These are phyloP conservation scores for Cryptococcus neoformans DNA, from an alignment of 1,284 basidiomycete genomes.

Conservation along the genomic window DNA sequence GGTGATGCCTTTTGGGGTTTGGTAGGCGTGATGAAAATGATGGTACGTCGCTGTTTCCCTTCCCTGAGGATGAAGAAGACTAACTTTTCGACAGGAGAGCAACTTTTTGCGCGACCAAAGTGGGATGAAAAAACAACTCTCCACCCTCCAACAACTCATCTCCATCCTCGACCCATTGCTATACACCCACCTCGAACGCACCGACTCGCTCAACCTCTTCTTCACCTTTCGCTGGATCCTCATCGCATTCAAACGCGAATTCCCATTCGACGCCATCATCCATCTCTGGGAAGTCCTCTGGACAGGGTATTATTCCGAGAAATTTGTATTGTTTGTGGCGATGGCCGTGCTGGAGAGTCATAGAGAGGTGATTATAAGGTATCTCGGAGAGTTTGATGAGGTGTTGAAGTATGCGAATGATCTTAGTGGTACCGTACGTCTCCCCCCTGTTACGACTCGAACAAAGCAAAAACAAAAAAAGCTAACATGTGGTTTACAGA, in stretches of 20 bases:
- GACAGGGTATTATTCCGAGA: constrained; percentile 83
- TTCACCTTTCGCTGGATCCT: constrained; percentile 86
- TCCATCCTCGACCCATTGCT: constrained; percentile 91
- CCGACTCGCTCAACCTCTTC: constrained; percentile 89
- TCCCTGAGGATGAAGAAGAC: constrained; percentile 61
- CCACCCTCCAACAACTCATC: constrained; percentile 85
- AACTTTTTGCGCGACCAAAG: constrained; percentile 85
- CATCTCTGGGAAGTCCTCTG: constrained; percentile 93
- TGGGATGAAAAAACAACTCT: constrained; percentile 93
- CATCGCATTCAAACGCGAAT: constrained; percentile 93
- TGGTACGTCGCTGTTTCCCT: constrained; percentile 56
- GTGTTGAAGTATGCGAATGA: constrained; percentile 93
- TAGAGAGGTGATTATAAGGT: constrained; percentile 87
- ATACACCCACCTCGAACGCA: constrained; percentile 84
- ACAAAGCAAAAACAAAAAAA: background rate
- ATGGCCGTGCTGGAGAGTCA: constrained; percentile 92
- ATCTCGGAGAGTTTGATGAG: constrained; percentile 70
- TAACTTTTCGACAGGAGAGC: constrained; percentile 66
- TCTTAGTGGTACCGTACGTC: constrained; percentile 71
- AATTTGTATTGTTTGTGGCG: constrained; percentile 92
- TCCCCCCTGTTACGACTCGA: background rate
- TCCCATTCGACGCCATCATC: constrained; percentile 82
- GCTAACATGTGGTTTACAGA: constrained; percentile 41
- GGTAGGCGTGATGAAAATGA: constrained; percentile 88
- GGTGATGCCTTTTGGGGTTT: constrained; percentile 95